These are phyloP conservation scores for Citrus medica DNA, from an alignment of 345 rosid genomes.

Conservation along the genomic window DNA sequence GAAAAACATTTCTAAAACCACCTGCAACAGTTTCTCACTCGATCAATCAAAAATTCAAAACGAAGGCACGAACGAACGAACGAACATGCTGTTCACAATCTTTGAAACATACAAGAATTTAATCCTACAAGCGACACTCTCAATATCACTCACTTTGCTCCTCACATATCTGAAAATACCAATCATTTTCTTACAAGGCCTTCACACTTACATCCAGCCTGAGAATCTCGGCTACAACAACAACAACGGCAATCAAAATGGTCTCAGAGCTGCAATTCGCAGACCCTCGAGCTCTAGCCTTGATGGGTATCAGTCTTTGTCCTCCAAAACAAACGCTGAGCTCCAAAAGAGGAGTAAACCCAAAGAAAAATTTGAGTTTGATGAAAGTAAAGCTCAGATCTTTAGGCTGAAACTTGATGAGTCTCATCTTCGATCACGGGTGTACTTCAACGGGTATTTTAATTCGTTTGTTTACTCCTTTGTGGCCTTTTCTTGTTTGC, in stretches of 20 bases:
- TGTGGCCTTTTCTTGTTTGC: slow-evolving; percentile 45
- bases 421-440: slow-evolving; percentile 64
- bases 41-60: not conserved
- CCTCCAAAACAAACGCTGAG: slow-evolving; percentile 38
- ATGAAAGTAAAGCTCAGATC: slow-evolving; percentile 91
- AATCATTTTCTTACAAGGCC: slow-evolving; percentile 60
- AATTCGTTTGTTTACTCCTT: slow-evolving; percentile 38
- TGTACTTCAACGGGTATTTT: slow-evolving; percentile 58
- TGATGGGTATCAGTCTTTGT: slow-evolving; percentile 27
- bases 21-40: too few species aligned
- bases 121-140: slow-evolving; percentile 40
- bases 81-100: slow-evolving; percentile 31
- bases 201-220: slow-evolving; percentile 84
- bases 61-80: not conserved
- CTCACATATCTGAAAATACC: slow-evolving; percentile 60
- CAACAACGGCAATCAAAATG: slow-evolving; percentile 24
- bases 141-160: slow-evolving; percentile 43
- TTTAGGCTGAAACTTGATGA: slow-evolving; percentile 83
- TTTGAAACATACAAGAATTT: slow-evolving; percentile 50
- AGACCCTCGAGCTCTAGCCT: slow-evolving; percentile 44
- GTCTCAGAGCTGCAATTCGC: slow-evolving; percentile 64
- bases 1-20: not conserved
- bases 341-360: slow-evolving; percentile 51
- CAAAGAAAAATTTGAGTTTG: slow-evolving; percentile 79
- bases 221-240: slow-evolving; percentile 51